Evolutionary conservation across 2,329 filamentous ascomycete species (phyloP), one percentile per base, ranked within the genome.

Genomic region (Alternaria hordeiaustralica): DNA sequence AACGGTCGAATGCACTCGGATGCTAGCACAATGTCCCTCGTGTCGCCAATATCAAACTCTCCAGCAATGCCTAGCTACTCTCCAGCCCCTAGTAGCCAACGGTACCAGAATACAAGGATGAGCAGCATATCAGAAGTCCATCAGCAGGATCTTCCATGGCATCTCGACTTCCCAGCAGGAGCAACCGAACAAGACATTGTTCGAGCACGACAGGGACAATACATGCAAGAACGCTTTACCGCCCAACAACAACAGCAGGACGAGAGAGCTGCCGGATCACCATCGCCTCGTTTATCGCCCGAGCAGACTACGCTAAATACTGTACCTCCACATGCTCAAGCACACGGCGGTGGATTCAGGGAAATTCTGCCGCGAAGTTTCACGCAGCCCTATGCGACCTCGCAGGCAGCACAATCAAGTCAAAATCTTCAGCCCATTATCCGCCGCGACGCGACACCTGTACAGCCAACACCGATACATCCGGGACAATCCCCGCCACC

Each of bases 171-270:
- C 13, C 78, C 76, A 5, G 69, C 71, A 25, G 76, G 77, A 55
- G 75, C 74, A 3, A 78, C 75, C 3, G 76, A 79, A 44, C 75
- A 79, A 55, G 78, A 80, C 45, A 78, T 78, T 58, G 76, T 79
- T 45, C 74, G 76, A 44, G 75, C 76, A 58, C 76, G 74, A 10
- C 78, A 79, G 41, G 71, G 73, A 47, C 78, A 80, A 53, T 76
- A 77, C 11, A 75, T 80, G 66, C 70, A 76, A 50, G 71, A 77
- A 61, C 75, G 76, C 20, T 70, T 79, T 26, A 71, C 73, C 26
- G 71, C 72, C 23, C 76, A 77, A 47, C 70, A 78, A 46, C 75
- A 79, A 33, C 59, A 73, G 45, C 70, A 78, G 56, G 73, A 71
- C 41, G 75, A 77, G 54, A 70, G 77, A 56, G 72, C 63, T 58